These are phyloP conservation scores for Megacollybia marginata DNA, from an alignment of 768 basidiomycete species.

Conservation along the genomic window DNA sequence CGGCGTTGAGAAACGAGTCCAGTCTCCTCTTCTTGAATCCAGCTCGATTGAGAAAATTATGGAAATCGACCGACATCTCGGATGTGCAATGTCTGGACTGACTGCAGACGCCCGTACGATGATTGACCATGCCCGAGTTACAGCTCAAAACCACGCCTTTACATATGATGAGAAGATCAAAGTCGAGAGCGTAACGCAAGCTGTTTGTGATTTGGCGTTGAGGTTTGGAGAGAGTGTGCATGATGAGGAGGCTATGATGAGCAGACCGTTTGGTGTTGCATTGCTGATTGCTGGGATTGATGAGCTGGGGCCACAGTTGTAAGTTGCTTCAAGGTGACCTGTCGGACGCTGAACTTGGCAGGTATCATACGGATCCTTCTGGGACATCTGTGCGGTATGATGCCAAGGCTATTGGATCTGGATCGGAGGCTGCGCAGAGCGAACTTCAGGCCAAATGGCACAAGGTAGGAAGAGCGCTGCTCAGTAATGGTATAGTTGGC, in stretches of 20 bases:
- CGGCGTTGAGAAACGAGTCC: constrained; percentile 97
- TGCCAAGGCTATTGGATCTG: constrained; percentile 97
- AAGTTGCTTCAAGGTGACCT: constrained; percentile 20
- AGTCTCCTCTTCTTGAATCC: constrained; percentile 91
- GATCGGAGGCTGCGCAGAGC: constrained; percentile 94
- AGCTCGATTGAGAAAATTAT: constrained; percentile 99
- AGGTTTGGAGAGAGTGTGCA: constrained; percentile 98
- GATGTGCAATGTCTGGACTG: constrained; percentile 96
- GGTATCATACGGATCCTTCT: constrained; percentile 97
- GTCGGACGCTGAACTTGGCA: constrained; percentile 21
- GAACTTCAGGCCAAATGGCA: constrained; percentile 97
- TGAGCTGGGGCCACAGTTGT: constrained; percentile 94
- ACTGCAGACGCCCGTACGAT: constrained; percentile 98
- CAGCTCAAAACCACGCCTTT: constrained; percentile 91
- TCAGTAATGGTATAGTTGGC: neutral
- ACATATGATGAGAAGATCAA: constrained; percentile 96
- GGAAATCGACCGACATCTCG: constrained; percentile 97
- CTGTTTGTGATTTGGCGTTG: constrained; percentile 94
- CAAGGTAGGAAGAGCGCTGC: constrained; percentile 45
- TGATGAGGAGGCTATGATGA: constrained; percentile 99
- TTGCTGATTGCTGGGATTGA: constrained; percentile 96
- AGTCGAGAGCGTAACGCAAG: constrained; percentile 97
- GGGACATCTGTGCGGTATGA: constrained; percentile 96
- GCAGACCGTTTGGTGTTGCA: constrained; percentile 97
- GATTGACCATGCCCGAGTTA: constrained; percentile 99